Evolutionary conservation across 441 rosid species (phyloP).

Genomic region (Erysimum cheiri): DNA sequence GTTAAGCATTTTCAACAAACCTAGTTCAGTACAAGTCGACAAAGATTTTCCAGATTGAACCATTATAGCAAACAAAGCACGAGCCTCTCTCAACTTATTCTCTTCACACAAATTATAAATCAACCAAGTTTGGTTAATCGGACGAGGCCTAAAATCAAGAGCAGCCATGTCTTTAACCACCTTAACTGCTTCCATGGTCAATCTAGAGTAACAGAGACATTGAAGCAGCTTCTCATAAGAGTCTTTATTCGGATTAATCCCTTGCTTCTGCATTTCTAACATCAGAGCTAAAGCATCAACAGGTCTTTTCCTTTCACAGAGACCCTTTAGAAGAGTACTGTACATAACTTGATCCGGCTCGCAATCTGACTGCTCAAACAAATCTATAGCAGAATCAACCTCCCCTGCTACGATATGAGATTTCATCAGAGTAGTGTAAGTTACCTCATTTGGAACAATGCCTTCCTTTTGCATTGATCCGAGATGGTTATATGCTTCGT

Average conservation of each 20-base stretch:
- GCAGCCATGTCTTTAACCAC: constrained; percentile 64
- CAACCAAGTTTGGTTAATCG: constrained; percentile 46
- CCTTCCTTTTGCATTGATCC: constrained; percentile 59
- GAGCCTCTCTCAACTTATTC: constrained; percentile 53
- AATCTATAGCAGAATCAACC: constrained; percentile 54
- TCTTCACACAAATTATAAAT: constrained; percentile 53
- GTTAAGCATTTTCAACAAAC: constrained; percentile 37
- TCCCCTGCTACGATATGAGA: constrained; percentile 58
- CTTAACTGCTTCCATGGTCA: constrained; percentile 55
- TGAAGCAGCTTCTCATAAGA: constrained; percentile 53
- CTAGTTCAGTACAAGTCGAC: constrained; percentile 36
- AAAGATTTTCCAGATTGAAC: constrained; percentile 48
- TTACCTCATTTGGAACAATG: constrained; percentile 64
- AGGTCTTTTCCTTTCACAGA: constrained; percentile 55
- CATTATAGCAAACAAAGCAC: constrained; percentile 49
- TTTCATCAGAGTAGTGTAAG: constrained; percentile 60
- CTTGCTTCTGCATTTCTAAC: constrained; percentile 56
- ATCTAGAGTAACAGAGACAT: constrained; percentile 51
- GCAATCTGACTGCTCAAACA: constrained; percentile 58
- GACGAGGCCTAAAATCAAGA: constrained; percentile 45
- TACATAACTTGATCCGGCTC: constrained; percentile 53
- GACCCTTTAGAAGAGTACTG: constrained; percentile 59
- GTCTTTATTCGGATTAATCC: constrained; percentile 50
- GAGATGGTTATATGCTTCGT: constrained; percentile 59
- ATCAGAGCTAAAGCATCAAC: constrained; percentile 54